Percentiles rank a stretch among this genome's conserved stretches.
phyloP scores from a whole-genome alignment of 2,329 filamentous ascomycete species.

The Phyllosticta citrichinensis region DNA sequence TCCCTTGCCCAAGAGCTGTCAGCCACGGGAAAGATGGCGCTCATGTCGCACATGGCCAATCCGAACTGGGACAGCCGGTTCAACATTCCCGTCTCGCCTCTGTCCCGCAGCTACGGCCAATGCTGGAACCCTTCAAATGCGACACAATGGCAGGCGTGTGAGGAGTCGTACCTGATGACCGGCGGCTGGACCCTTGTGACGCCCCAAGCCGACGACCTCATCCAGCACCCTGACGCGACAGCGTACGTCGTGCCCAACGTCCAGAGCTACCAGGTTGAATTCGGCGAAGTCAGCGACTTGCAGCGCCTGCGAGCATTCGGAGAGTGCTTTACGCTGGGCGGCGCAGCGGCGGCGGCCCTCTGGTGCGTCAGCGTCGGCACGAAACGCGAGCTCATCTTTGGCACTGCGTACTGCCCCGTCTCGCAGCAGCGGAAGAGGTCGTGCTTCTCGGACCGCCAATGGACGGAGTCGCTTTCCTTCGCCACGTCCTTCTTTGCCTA shows the following conservation, averaged over 20 bases:
- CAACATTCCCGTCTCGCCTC: background rate
- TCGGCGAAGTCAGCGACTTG: background rate
- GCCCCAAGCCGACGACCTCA: background rate
- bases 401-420: slow-evolving; percentile 1
- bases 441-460: background rate
- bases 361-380: slow-evolving; percentile 1
- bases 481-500: background rate
- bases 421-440: background rate
- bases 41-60: slow-evolving; percentile 2
- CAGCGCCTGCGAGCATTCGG: background rate
- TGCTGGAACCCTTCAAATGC: background rate
- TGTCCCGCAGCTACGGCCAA: background rate
- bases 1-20: background rate
- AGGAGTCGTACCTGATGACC: slow-evolving; percentile 3
- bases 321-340: background rate
- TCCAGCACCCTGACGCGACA: background rate
- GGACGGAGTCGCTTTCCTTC: background rate
- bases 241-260: slow-evolving; percentile 2
- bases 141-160: background rate
- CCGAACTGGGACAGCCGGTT: background rate
- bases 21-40: background rate
- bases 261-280: slow-evolving; percentile 3
- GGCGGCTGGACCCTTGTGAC: slow-evolving; percentile 2
- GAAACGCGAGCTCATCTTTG: slow-evolving; percentile 1
- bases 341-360: background rate